Evolutionary conservation across 768 basidiomycete species (phyloP).

Genomic region (Pleurotus pulmonarius): DNA sequence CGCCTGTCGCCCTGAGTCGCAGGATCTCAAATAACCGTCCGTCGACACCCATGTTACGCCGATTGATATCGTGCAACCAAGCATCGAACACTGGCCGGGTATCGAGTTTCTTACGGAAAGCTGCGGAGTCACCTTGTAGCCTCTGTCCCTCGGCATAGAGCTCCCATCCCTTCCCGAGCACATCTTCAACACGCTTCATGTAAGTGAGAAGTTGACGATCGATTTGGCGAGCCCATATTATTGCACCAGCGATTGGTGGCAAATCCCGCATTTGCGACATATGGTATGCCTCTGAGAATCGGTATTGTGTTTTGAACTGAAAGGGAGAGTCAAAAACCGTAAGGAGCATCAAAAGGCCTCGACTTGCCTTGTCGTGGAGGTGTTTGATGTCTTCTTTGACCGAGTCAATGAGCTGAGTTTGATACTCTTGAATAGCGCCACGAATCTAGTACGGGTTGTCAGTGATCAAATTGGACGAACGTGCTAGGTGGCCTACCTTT

Average conservation of each 20-base stretch:
- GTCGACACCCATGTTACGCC: constrained; percentile 87
- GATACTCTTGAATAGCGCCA: constrained; percentile 98
- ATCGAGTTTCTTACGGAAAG: constrained; percentile 95
- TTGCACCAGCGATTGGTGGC: constrained; percentile 96
- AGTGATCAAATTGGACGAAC: background rate
- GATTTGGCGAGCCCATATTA: constrained; percentile 99
- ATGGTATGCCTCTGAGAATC: constrained; percentile 92
- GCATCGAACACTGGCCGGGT: constrained; percentile 93
- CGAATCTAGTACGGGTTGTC: constrained; percentile 58
- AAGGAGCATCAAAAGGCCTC: background rate
- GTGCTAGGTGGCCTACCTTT: constrained; percentile 54
- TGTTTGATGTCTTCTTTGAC: constrained; percentile 98
- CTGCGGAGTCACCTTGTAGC: constrained; percentile 84
- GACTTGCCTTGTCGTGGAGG: constrained; percentile 80
- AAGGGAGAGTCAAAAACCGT: background rate
- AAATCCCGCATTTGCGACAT: constrained; percentile 99
- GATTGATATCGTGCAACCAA: constrained; percentile 93
- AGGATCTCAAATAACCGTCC: constrained; percentile 94
- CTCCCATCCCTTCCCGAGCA: constrained; percentile 97
- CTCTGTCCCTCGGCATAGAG: constrained; percentile 99
- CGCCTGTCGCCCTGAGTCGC: constrained; percentile 40
- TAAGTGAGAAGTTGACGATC: constrained; percentile 93
- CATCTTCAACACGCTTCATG: constrained; percentile 99
- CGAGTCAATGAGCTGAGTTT: constrained; percentile 96
- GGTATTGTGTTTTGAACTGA: constrained; percentile 94